phyloP scores from a whole-genome alignment of 2,329 filamentous ascomycete species.

The Neofusicoccum parvum region DNA sequence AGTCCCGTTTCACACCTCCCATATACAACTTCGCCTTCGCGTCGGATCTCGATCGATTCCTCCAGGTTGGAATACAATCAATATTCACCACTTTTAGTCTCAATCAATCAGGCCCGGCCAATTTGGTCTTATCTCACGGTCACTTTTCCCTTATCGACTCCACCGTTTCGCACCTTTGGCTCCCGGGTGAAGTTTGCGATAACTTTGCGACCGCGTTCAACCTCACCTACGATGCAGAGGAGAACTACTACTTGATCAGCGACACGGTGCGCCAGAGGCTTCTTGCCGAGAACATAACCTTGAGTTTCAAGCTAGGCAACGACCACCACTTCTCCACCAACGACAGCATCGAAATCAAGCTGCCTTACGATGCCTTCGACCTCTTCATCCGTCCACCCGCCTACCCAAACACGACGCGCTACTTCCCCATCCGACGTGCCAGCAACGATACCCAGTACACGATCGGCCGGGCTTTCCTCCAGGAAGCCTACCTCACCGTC shows the following conservation, averaged over 20 bases:
- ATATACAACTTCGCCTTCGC: constrained; percentile 26
- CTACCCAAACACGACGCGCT: constrained; percentile 18
- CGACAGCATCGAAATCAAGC: not conserved
- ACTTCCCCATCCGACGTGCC: constrained; percentile 43
- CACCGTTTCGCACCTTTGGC: constrained; percentile 25
- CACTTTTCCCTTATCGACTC: constrained; percentile 34
- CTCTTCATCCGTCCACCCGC: not conserved
- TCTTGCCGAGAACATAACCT: constrained; percentile 33
- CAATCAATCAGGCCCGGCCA: too few species aligned
- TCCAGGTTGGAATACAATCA: not conserved
- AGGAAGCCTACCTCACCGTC: constrained; percentile 41
- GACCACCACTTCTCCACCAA: too few species aligned
- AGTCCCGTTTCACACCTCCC: constrained; percentile 38
- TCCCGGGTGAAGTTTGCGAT: constrained; percentile 38
- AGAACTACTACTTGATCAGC: constrained; percentile 43
- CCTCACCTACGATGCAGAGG: constrained; percentile 39
- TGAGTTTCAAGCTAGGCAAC: constrained; percentile 38
- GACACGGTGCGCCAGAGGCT: constrained; percentile 38
- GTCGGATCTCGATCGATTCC: not conserved
- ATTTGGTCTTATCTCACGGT: not conserved
- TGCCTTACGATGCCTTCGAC: not conserved
- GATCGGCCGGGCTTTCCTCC: constrained; percentile 38
- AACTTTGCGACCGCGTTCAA: constrained; percentile 44
- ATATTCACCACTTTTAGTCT: not conserved
- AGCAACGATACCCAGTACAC: constrained; percentile 31